phyloP scores from a whole-genome alignment of 768 basidiomycete genomes.

The Tulasnella sp. region DNA sequence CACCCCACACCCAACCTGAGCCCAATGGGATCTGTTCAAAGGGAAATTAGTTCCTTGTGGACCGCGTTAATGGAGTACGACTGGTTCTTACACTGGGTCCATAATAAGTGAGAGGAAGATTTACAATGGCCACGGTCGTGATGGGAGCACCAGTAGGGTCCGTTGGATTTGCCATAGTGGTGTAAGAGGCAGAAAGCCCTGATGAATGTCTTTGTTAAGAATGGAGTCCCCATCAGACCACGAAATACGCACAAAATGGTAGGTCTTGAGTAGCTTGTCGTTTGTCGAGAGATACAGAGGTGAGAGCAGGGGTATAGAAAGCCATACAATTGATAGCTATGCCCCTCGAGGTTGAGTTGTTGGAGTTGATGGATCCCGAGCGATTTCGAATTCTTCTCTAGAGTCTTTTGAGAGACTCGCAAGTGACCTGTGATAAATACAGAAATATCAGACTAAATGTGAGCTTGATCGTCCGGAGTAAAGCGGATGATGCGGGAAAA shows the following conservation, averaged over 20 bases:
- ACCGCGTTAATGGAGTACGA: not conserved
- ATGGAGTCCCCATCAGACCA: not conserved
- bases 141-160: slow-evolving; percentile 2
- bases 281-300: not conserved
- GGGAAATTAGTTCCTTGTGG: not conserved
- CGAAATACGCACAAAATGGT: slow-evolving; percentile 11
- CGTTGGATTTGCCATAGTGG: slow-evolving; percentile 15
- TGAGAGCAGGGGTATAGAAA: not conserved
- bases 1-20: slow-evolving; percentile 64
- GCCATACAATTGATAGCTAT: not conserved
- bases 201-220: not conserved
- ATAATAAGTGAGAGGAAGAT: slow-evolving; percentile 69
- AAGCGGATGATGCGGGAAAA: not conserved
- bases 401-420: not conserved
- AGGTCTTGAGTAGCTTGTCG: slow-evolving; percentile 15
- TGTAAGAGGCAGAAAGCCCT: slow-evolving; percentile 16
- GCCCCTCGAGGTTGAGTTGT: not conserved
- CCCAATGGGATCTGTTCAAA: slow-evolving; percentile 63
- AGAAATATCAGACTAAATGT: not conserved
- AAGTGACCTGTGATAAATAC: not conserved
- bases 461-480: not conserved
- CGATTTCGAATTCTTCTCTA: not conserved
- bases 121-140: slow-evolving; percentile 43
- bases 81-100: slow-evolving; percentile 64
- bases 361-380: not conserved